Evolutionary conservation across 768 basidiomycete genomes (phyloP), one percentile per base, ranked within the genome.

Genomic region (Lentinula sp.): DNA sequence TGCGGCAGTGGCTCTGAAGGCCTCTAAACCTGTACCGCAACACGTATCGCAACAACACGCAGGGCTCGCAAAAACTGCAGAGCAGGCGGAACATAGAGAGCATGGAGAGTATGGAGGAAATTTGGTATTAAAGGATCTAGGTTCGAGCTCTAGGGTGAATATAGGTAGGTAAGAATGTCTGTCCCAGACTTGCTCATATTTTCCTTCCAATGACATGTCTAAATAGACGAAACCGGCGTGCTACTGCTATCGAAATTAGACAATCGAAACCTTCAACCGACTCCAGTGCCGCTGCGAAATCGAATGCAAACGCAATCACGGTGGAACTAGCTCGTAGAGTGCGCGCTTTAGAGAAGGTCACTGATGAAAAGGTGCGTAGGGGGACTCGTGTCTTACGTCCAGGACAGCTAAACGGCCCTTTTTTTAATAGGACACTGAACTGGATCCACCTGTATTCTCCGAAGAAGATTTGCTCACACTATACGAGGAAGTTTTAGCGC

Each of bases 401-500:
- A 28, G 28, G 28, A 28, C 28, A 28, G 28, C 28, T 28, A 28
- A 28, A 28, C 4, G 28, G 28, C 3, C 28, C 3, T 28, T 28
- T 28, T 28, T 28, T 3, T 28, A 54, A 13, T 13, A 80, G 79
- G 69, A 70, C 59, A 62, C 70, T 12, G 68, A 69, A 35, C 56
- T 71, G 6, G 75, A 75, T 28, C 61, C 71, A 1, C 69, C 73
- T 8, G 63, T 69, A 3, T 82, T 77, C 61, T 73, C 75, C 1
- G 81, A 82, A 63, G 73, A 76, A 18, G 78, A 79, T 9, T 67
- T 82, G 4, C 45, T 76, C 48, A 58, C 67, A 1, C 62, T 82
- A 48, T 82, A 82, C 61, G 74, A 79, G 60, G 78, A 81, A 60
- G 67, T 82, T 18, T 73, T 81, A 23, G 73, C 76, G 4, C 20